Percentiles rank a stretch among this genome's conserved stretches.
Conservation (phyloP, 2,329 filamentous ascomycete genomes). For the Colletotrichum costaricense region DNA sequence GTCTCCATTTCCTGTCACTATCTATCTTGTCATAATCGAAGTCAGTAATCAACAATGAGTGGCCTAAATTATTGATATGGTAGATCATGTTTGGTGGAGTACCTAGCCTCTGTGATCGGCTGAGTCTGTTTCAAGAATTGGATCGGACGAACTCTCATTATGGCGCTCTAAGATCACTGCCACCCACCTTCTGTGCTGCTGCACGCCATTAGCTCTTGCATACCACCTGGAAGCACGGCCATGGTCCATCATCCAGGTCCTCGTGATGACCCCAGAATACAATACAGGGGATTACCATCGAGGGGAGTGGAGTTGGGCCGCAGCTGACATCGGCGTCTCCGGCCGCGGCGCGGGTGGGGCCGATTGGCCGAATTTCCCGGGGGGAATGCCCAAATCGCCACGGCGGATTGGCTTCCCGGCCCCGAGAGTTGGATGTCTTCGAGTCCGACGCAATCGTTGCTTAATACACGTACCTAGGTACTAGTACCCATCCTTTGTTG, state of each 20-base stretch:
- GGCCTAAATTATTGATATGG: neutral
- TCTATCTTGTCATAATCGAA: neutral
- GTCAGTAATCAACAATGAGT: too few relatives aligned
- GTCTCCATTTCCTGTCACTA: too few relatives aligned
- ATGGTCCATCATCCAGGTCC: neutral
- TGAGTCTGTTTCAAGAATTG: neutral
- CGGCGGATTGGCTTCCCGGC: neutral
- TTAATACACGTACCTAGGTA: too few relatives aligned
- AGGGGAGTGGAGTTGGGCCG: neutral
- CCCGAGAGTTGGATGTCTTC: neutral
- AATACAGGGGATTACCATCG: neutral
- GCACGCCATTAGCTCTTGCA: neutral
- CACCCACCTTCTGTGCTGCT: neutral
- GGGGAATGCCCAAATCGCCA: neutral
- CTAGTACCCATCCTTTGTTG: too few relatives aligned
- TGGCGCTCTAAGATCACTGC: neutral
- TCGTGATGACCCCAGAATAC: neutral
- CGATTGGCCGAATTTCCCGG: slow-evolving; percentile 11
- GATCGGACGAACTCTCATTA: slow-evolving; percentile 16
- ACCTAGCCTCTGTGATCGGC: neutral
- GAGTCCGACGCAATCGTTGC: slow-evolving; percentile 31
- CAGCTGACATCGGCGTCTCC: slow-evolving; percentile 18
- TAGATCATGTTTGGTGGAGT: neutral
- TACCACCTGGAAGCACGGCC: neutral
- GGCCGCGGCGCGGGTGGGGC: slow-evolving; percentile 15